phyloP scores from a whole-genome alignment of 2,329 filamentous ascomycete species.

The Penicillium sp. region DNA sequence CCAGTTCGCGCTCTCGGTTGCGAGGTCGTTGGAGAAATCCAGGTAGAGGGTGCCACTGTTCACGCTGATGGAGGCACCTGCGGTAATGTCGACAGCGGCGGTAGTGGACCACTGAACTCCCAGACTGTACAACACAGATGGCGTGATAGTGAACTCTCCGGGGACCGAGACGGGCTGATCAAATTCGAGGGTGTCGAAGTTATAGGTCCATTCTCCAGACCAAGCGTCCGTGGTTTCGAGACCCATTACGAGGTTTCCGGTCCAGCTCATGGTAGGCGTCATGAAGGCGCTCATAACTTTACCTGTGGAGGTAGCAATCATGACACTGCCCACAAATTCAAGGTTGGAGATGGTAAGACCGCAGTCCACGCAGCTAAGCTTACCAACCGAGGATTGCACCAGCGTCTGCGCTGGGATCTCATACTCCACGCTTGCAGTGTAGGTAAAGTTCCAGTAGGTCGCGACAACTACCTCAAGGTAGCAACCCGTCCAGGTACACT shows the following conservation, averaged over 20 bases:
- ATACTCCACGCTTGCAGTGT: not conserved
- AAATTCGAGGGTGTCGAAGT: not conserved
- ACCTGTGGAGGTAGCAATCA: not conserved
- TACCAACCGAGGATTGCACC: not conserved
- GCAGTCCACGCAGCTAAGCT: not conserved
- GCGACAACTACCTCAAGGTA: not conserved
- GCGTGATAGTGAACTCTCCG: not conserved
- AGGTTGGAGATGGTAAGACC: not conserved
- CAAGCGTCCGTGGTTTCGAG: not conserved
- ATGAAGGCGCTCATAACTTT: not conserved
- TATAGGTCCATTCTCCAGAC: not conserved
- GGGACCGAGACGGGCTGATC: not conserved
- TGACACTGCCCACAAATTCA: not conserved
- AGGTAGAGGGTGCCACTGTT: not conserved
- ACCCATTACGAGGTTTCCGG: not conserved
- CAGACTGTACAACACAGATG: not conserved
- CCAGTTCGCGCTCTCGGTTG: not conserved
- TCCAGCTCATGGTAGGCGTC: not conserved
- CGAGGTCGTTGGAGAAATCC: not conserved
- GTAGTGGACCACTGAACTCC: not conserved
- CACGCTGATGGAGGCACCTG: not conserved
- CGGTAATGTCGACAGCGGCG: not conserved
- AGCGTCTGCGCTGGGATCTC: not conserved
- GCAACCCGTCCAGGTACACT: not conserved
- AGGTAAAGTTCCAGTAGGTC: not conserved